Evolutionary conservation across 148 eudicot species (phyloP), one percentile per base, ranked within the genome.

Genomic region (Rheum nobile): DNA sequence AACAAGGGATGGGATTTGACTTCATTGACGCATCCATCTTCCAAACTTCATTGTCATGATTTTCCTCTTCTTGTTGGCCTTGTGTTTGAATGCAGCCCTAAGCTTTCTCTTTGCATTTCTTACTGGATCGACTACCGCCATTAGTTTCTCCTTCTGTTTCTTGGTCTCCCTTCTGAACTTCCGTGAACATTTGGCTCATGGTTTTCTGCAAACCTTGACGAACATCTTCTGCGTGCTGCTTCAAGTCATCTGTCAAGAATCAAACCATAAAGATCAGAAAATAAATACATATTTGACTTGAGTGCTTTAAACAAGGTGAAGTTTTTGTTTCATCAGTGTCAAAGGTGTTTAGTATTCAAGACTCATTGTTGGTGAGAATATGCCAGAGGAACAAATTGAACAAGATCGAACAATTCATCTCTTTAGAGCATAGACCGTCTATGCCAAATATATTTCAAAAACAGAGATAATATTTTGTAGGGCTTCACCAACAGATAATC

Each of bases 71-170:
- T 92, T 95, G 81, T 92, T 83, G 72, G 80, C 88, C 71, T 75
- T 83, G 81, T 90, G 89, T 72, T 95, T 95, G 2, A 78, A 86
- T 16, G 96, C 91, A 46, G 83, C 59, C 77, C 87, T 81, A 72
- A 88, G 72, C 87, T 91, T 95, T 74, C 97, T 90, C 84, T 95
- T 92, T 72, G 99, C 99, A 76, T 92, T 88, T 75, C 88, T 79
- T 50, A 19, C 57, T 26, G 97, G 99, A 77, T 95, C 75, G 38
- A 85, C 78, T 7, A 90, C 99, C n/a, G 96, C 99, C 97, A 90
- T 82, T 5, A 91, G 8, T 81, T 91, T 95, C 80, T 90, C 92
- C 16, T 80, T 96, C 39, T 75, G 88, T 79, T 85, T 90, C 85
- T 96, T 88, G 82, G 85, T 90, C 29, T 86, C 88, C 75, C 99